These are phyloP conservation scores for Prunus yedoensis DNA, from an alignment of 331 rosid species.

Conservation along the genomic window DNA sequence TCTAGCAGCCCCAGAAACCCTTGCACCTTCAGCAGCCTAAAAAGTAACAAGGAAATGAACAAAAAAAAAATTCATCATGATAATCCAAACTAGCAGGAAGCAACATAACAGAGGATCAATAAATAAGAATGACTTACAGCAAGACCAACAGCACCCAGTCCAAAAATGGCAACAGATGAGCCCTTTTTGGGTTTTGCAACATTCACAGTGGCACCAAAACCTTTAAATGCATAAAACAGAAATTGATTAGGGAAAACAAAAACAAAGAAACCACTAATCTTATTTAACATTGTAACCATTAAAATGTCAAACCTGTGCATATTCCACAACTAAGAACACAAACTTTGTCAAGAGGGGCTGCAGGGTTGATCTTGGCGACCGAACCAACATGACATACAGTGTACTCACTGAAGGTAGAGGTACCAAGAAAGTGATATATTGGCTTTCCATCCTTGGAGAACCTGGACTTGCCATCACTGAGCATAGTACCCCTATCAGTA, in stretches of 20 bases:
- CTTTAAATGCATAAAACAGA: slow-evolving; percentile 20
- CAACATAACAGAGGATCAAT: background rate
- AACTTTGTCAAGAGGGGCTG: slow-evolving; percentile 86
- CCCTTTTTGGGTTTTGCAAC: slow-evolving; percentile 82
- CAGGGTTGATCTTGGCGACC: slow-evolving; percentile 74
- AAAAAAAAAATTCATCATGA: background rate
- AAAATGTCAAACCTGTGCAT: slow-evolving; percentile 55
- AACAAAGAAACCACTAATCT: background rate
- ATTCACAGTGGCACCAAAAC: slow-evolving; percentile 83
- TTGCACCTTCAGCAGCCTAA: slow-evolving; percentile 45
- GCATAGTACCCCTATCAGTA: slow-evolving; percentile 78
- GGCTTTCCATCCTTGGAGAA: slow-evolving; percentile 72
- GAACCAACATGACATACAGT: slow-evolving; percentile 75
- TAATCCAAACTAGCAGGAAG: background rate
- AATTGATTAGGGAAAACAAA: background rate
- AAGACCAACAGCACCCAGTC: slow-evolving; percentile 90
- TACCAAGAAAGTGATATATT: slow-evolving; percentile 72
- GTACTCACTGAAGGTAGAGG: slow-evolving; percentile 81
- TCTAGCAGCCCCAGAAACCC: slow-evolving; percentile 40
- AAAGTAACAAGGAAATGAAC: background rate
- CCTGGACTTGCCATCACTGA: slow-evolving; percentile 57
- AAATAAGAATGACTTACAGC: slow-evolving; percentile 48
- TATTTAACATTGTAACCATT: background rate
- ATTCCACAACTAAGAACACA: slow-evolving; percentile 86
- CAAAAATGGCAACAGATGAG: slow-evolving; percentile 68